Evolutionary conservation across 176 grass and related monocot genomes (phyloP), one percentile per base, ranked within the genome.

Genomic region (Olyra latifolia): DNA sequence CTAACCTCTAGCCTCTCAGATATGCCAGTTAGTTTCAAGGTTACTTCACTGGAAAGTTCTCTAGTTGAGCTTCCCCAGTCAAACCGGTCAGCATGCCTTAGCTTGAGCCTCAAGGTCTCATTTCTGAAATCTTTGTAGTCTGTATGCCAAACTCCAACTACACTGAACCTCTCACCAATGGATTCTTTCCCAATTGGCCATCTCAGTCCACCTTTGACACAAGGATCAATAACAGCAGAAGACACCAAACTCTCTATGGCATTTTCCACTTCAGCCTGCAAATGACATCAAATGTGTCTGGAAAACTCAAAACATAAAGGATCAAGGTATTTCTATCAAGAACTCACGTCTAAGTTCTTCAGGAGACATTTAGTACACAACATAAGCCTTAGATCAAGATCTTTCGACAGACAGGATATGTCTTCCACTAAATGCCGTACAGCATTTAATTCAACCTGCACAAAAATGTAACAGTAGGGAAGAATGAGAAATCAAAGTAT

Each of bases 171-270:
- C 29, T 84, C 81, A 55, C 74, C 86, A 78, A 85, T 46, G 39
- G 82, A 89, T 27, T 89, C 86, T 63, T 89, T 91, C 41, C 84
- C 89, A 57, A 90, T 64, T 52, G 91, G 66, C 94, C 91, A 97
- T 70, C 86, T 77, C 75, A 97, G 79, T 7, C 94, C 94, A 9
- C 94, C 94, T 85, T 97, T 94, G 35, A 86, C 84, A n/a, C 86
- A 55, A 66, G 82, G 63, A 72, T 97, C 84, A 66, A 88, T 75
- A 88, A 94, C 48, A 40, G 91, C 91, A 76, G 87, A 72, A 78
- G 64, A 74, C 14, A 94, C 78, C 20, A 97, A 76, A 70, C 62
- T 82, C 35, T 86, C 77, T 72, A 94, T 74, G 76, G 78, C 87
- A 61, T 78, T 44, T 63, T 58, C 49, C 49, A 91, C 81, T 47